Conservation (phyloP, 768 basidiomycete species). For the Panellus pusillus region DNA sequence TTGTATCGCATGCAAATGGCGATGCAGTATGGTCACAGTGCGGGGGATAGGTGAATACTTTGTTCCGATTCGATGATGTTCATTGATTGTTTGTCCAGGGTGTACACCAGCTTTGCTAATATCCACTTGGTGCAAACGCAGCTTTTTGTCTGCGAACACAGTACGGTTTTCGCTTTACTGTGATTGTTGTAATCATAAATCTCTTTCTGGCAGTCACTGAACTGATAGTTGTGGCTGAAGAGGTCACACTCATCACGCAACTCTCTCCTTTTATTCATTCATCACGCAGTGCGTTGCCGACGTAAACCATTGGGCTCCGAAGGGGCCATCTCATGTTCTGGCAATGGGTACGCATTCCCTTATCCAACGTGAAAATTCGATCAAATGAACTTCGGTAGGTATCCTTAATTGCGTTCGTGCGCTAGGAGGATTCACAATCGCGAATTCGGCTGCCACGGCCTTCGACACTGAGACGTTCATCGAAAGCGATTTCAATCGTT, state of each 20-base stretch:
- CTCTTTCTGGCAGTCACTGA: conserved; percentile 49
- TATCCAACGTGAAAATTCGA: background rate
- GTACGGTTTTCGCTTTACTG: conserved; percentile 37
- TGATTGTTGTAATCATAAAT: background rate
- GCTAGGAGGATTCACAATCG: conserved; percentile 58
- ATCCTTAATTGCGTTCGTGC: conserved; percentile 66
- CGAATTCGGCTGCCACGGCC: conserved; percentile 46
- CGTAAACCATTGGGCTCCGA: conserved; percentile 54
- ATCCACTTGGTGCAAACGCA: conserved; percentile 55
- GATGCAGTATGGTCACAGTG: conserved; percentile 62
- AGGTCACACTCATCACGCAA: conserved; percentile 38
- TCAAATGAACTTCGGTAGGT: conserved; percentile 31
- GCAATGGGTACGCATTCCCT: conserved; percentile 45
- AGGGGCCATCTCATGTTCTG: conserved; percentile 51
- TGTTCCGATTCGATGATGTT: background rate
- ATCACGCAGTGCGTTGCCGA: conserved; percentile 51
- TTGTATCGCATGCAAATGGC: conserved; percentile 61
- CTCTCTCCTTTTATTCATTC: background rate
- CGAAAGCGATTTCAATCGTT: conserved; percentile 52
- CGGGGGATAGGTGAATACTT: conserved; percentile 58
- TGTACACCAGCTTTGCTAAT: conserved; percentile 61
- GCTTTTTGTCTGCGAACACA: conserved; percentile 60
- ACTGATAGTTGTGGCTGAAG: conserved; percentile 56
- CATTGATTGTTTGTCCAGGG: conserved; percentile 33
- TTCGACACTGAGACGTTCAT: conserved; percentile 63